Evolutionary conservation across 345 rosid genomes (phyloP).

Genomic region (Anacardium occidentale): DNA sequence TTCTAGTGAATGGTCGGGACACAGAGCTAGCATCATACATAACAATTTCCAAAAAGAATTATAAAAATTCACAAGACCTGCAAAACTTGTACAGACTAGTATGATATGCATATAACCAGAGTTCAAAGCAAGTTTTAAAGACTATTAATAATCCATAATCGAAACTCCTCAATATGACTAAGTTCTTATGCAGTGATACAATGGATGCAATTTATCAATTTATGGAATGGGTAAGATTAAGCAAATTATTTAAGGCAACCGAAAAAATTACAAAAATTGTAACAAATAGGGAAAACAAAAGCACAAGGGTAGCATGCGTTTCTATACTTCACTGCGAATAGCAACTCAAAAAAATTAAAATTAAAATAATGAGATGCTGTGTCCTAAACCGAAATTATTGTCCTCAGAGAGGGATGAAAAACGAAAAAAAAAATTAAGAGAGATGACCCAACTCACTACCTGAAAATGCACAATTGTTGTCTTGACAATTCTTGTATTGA

Average conservation of each 20-base stretch:
- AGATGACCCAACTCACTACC: constrained; percentile 44
- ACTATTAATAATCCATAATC: neutral
- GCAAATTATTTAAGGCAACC: neutral
- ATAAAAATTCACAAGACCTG: constrained; percentile 32
- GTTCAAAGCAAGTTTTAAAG: constrained; percentile 9
- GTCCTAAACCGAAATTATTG: neutral
- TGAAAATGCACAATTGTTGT: constrained; percentile 91
- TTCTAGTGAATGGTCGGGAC: constrained; percentile 36
- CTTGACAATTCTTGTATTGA: constrained; percentile 87
- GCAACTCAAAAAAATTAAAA: neutral
- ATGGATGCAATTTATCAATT: no score
- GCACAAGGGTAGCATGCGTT: constrained; percentile 1
- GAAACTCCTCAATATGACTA: neutral
- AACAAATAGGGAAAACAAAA: neutral
- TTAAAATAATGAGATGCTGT: neutral
- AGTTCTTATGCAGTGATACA: neutral
- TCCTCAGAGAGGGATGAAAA: neutral
- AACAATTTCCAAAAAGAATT: constrained; percentile 23
- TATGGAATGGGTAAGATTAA: neutral
- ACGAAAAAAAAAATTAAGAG: neutral
- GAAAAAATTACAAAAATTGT: neutral
- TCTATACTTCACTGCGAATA: neutral
- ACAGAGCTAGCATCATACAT: constrained; percentile 27
- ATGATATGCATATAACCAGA: constrained; percentile 20
- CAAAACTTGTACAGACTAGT: constrained; percentile 32